These are phyloP conservation scores for Vaccinium corymbosum DNA, from an alignment of 148 eudicot genomes.

Conservation along the genomic window DNA sequence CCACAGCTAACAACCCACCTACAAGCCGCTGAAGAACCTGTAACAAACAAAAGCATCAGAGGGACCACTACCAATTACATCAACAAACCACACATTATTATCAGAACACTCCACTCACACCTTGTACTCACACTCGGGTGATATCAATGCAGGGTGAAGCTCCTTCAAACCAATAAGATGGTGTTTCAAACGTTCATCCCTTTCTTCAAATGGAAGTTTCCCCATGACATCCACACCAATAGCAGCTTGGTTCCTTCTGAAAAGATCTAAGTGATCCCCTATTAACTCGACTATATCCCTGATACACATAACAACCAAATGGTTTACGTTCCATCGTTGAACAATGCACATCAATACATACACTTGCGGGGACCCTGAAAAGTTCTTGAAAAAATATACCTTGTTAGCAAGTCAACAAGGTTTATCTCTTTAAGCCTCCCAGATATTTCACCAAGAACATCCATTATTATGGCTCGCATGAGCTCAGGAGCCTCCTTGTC, in stretches of 20 bases:
- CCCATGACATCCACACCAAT: conserved; percentile 94
- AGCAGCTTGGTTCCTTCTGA: conserved; percentile 81
- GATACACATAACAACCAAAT: conserved; percentile 22
- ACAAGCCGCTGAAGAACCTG: conserved; percentile 84
- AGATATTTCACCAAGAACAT: conserved; percentile 88
- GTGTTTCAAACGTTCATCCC: conserved; percentile 92
- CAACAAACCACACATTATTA: conserved; percentile 16
- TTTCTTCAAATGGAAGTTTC: conserved; percentile 87
- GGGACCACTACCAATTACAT: conserved; percentile 17
- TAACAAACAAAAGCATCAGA: conserved; percentile 19
- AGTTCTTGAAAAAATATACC: conserved; percentile 36
- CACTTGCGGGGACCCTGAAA: neutral
- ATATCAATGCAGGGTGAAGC: conserved; percentile 92
- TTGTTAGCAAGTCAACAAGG: conserved; percentile 88
- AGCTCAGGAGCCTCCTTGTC: conserved; percentile 91
- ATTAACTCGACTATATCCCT: conserved; percentile 87
- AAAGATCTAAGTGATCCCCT: conserved; percentile 85
- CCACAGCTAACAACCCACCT: conserved; percentile 73
- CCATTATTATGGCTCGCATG: conserved; percentile 69
- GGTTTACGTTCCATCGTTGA: conserved; percentile 16
- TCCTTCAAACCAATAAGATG: conserved; percentile 81
- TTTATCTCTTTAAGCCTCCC: conserved; percentile 81
- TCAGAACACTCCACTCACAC: conserved; percentile 51
- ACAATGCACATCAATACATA: neutral
- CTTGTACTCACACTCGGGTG: conserved; percentile 97